Evolutionary conservation across 345 rosid genomes (phyloP), one percentile per base, ranked within the genome.

Genomic region (Citrus maxima): DNA sequence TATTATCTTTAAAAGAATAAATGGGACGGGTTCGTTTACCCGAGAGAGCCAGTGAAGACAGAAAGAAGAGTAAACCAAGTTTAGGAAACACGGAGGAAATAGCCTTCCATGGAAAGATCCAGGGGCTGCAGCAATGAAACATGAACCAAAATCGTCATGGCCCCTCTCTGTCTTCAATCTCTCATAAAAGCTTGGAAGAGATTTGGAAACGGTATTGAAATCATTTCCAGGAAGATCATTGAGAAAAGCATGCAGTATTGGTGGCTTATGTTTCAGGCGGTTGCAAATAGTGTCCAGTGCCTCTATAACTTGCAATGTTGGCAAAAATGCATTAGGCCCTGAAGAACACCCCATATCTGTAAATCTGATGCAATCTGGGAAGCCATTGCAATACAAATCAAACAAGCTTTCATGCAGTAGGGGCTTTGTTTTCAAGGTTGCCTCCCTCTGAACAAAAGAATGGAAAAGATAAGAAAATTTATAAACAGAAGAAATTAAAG

Each of bases 171-270:
- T 72, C 71, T 58, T 35, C 5, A 79, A 74, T 19, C 40, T 76
- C 59, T 77, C 37, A 18, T 69, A 22, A 7, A 82, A 85, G 74
- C 55, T 30, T 25, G 81, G 76, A 21, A 77, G 46, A 1, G 65
- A 49, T 73, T 66, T 74, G 79, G 74, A 78, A 7, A 67, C 21
- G 25, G 75, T 55, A 28, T 77, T 81, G 70, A 81, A 81, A 61
- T 81, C 84, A 60, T 77, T 81, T 27, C 80, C 80, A 18, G 74
- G 84, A 65, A 81, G 84, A 77, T 77, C 80, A 68, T 81, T 73
- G 3, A 77, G 67, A 67, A 77, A 81, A 21, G 61, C 59, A 12
- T 72, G 80, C 30, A 81, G 27, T 3, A 37, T 2, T 0, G 67
- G 71, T 22, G 73, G 59, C 37, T 35, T 73, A 3, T 24, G 66